A percentile compares a stretch with the other conserved stretches of the same genome.
Evolutionary conservation across 805 yeast genomes (phyloP).

Genomic region (Teunomyces lycoperdinae): DNA sequence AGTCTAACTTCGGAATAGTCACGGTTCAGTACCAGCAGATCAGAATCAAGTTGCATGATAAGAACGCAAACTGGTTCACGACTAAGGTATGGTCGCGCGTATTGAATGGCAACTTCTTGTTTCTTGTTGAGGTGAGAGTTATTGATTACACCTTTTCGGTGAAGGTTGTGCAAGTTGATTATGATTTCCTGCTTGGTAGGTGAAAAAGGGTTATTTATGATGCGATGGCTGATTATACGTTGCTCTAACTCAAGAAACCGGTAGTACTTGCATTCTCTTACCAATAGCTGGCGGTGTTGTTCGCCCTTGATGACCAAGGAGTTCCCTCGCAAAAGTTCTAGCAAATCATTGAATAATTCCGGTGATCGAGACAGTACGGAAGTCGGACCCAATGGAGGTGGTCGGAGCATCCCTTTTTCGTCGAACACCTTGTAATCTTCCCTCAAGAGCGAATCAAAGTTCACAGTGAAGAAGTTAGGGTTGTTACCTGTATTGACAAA

Average conservation of each 20-base stretch:
- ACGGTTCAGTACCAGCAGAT: slow-evolving; percentile 6
- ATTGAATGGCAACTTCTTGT: slow-evolving; percentile 23
- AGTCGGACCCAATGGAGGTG: slow-evolving; percentile 72
- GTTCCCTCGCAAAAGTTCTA: slow-evolving; percentile 57
- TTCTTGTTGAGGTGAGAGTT: slow-evolving; percentile 15
- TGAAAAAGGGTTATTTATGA: slow-evolving; percentile 50
- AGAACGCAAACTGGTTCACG: slow-evolving; percentile 32
- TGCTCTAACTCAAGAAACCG: slow-evolving; percentile 76
- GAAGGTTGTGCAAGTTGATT: slow-evolving; percentile 47
- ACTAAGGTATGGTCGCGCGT: slow-evolving; percentile 31
- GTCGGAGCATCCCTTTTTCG: slow-evolving; percentile 54
- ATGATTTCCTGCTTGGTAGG: slow-evolving; percentile 54
- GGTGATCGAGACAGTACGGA: slow-evolving; percentile 52
- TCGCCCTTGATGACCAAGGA: slow-evolving; percentile 46
- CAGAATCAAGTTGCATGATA: slow-evolving; percentile 29
- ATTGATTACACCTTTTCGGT: slow-evolving; percentile 31
- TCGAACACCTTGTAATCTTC: slow-evolving; percentile 43
- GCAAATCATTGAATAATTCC: slow-evolving; percentile 49
- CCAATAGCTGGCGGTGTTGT: slow-evolving; percentile 52
- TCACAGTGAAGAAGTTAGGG: slow-evolving; percentile 74
- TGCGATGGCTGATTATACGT: slow-evolving; percentile 50
- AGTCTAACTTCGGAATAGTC: slow-evolving; percentile 29
- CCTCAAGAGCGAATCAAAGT: slow-evolving; percentile 49
- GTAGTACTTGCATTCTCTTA: slow-evolving; percentile 74
- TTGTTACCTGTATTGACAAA: slow-evolving; percentile 61